Percentiles rank a stretch among this genome's conserved stretches.
Conservation (phyloP, 1,284 basidiomycete species). For the Tilletia caries region DNA sequence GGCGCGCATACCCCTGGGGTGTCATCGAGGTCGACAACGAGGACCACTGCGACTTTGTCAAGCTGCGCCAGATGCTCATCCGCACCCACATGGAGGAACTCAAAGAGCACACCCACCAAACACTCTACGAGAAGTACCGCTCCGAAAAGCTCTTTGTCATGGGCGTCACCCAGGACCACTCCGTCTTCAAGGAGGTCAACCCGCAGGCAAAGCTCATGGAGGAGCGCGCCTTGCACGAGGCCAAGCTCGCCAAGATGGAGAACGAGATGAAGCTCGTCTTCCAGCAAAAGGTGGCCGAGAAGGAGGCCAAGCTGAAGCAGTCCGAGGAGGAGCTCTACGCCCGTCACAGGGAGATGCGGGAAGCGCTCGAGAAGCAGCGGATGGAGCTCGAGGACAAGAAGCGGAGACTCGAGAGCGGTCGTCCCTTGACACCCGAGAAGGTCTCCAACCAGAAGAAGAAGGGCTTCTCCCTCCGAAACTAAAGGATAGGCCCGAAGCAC, state of each 20-base stretch:
- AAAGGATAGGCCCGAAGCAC: background rate
- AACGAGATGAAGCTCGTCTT: constrained; percentile 54
- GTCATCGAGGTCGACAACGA: constrained; percentile 53
- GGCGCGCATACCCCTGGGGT: constrained; percentile 52
- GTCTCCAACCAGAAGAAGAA: constrained; percentile 38
- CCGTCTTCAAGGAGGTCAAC: constrained; percentile 82
- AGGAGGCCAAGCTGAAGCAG: constrained; percentile 54
- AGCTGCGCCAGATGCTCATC: constrained; percentile 54
- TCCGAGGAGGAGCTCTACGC: constrained; percentile 53
- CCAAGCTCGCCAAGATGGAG: constrained; percentile 53
- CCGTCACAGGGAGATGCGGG: constrained; percentile 52
- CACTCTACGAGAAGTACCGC: constrained; percentile 51
- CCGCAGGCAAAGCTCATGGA: constrained; percentile 51
- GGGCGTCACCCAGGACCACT: constrained; percentile 51
- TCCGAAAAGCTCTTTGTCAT: constrained; percentile 46
- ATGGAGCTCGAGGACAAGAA: constrained; percentile 96
- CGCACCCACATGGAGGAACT: constrained; percentile 54
- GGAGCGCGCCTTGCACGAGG: constrained; percentile 52
- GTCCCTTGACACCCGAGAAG: constrained; percentile 77
- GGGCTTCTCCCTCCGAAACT: constrained; percentile 45
- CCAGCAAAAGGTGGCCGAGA: constrained; percentile 53
- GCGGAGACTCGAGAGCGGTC: constrained; percentile 80
- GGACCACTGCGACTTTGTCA: constrained; percentile 53
- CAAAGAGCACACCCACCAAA: constrained; percentile 50
- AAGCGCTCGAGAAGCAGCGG: constrained; percentile 83